These are phyloP conservation scores for Platanthera guangdongensis DNA, from an alignment of 106 monocot genomes.

Conservation along the genomic window DNA sequence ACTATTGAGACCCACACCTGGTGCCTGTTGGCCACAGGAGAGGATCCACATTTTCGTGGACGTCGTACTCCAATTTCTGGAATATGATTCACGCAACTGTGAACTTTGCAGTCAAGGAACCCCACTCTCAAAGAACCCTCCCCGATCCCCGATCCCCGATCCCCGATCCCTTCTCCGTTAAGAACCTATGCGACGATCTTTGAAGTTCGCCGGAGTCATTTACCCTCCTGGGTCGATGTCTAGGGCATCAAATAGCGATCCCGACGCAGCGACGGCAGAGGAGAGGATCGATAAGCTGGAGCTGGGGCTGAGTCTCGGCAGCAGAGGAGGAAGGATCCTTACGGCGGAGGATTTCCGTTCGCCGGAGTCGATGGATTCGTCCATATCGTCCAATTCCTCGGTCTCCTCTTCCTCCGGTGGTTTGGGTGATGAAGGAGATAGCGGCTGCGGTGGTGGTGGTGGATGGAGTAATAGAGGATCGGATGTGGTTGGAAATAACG, in stretches of 20 bases:
- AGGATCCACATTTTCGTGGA: not conserved
- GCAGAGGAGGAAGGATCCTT: not conserved
- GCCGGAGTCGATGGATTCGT: not conserved
- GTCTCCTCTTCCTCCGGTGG: slow-evolving; percentile 4
- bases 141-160: not conserved
- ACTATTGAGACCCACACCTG: not conserved
- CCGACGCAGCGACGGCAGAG: not conserved
- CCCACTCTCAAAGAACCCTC: not conserved
- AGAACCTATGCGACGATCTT: not conserved
- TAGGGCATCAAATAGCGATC: not conserved
- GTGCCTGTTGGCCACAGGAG: not conserved
- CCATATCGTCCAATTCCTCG: slow-evolving; percentile 2
- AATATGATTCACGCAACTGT: not conserved
- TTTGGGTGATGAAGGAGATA: not conserved
- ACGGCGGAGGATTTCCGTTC: slow-evolving; percentile 2
- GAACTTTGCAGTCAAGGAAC: not conserved
- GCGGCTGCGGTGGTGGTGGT: not conserved
- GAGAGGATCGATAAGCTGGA: slow-evolving; percentile 3
- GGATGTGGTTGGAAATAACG: not conserved
- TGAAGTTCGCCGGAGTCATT: not conserved
- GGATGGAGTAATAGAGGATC: not conserved
- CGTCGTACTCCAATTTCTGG: not conserved
- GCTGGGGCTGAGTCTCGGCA: slow-evolving; percentile 5
- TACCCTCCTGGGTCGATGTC: not conserved
- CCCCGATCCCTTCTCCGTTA: not conserved